Evolutionary conservation across 371 early-diverging fungal genomes (phyloP), one percentile per base, ranked within the genome.

Genomic region (Mucor circinelloides): DNA sequence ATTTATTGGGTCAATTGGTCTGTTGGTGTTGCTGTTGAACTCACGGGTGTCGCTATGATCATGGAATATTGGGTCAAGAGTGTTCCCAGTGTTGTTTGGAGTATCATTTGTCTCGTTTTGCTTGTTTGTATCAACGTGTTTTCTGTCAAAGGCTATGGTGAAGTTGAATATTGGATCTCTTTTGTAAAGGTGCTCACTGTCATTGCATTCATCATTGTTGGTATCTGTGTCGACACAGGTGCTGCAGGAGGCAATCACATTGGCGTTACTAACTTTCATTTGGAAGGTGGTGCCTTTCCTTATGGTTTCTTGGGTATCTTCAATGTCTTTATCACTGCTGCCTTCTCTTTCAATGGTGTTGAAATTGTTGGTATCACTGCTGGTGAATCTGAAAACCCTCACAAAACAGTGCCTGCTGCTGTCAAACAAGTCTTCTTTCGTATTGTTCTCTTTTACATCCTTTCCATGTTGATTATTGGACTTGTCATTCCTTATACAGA

Each of bases 1-100:
- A 58, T 85, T 64, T 89, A 94, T 76, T 94, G 93, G 89, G 77
- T 85, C 55, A 89, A 89, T 69, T 93, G 94, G 93, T 85, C 93
- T 52, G 82, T 94, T 1, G 87, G 91, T 10, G 87, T 90, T 2
- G 91, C 91, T 4, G 86, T 89, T 3, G 94, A 94, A 70, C 73
- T 93, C 28, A 85, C 89, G 0, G 94, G 92, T 38, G 87, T 87
- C n/a, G 90, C 90, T 15, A 75, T 92, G 67, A 84, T 94, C 65
- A 84, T 94, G 71, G 78, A 83, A 68, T 92, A 77, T 78, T 94
- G 94, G 94, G 74, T 85, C n/a, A 85, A 88, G 5, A 62, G 75
- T 34, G 73, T 91, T 25, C 76, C 77, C 6, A 78, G 84, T 40
- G 71, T 76, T 7, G 71, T 87, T 0, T 89, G 90, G 89, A 82